A percentile compares a stretch with the other conserved stretches of the same genome.
Conservation (phyloP, 768 basidiomycete genomes). For the Lentinus tigrinus region DNA sequence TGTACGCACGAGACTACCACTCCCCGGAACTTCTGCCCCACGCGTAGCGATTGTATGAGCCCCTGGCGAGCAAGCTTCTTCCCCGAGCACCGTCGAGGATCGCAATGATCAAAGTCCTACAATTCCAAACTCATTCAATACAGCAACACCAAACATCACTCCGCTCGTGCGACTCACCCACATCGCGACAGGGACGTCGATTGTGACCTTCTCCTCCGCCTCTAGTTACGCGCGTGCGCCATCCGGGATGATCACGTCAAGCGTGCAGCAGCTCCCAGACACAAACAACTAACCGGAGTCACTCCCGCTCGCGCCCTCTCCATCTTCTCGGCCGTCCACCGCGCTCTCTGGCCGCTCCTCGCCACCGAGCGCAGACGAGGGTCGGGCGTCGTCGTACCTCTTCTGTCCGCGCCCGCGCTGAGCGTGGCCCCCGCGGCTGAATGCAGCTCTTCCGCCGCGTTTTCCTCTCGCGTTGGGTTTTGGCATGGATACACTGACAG, state of each 20-base stretch:
- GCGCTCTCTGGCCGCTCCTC: slow-evolving; percentile 58
- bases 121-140: background rate
- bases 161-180: slow-evolving; percentile 62
- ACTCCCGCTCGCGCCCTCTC: slow-evolving; percentile 32
- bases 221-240: slow-evolving; percentile 1
- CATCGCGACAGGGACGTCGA: slow-evolving; percentile 85
- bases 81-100: slow-evolving; percentile 83
- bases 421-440: slow-evolving; percentile 11
- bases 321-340: slow-evolving; percentile 45
- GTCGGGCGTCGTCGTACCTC: slow-evolving; percentile 15
- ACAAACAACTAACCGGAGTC: slow-evolving; percentile 20
- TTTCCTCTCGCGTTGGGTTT: slow-evolving; percentile 4
- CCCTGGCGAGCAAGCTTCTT: slow-evolving; percentile 89
- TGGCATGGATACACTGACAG: background rate
- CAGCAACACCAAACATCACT: background rate
- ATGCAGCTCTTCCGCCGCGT: slow-evolving; percentile 6
- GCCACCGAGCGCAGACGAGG: slow-evolving; percentile 19
- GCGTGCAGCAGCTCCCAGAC: background rate
- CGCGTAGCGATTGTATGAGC: slow-evolving; percentile 76
- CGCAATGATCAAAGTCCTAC: slow-evolving; percentile 97
- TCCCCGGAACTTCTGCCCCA: slow-evolving; percentile 87
- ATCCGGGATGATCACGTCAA: background rate
- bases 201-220: slow-evolving; percentile 20
- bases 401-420: slow-evolving; percentile 14
- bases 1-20: slow-evolving; percentile 87